Evolutionary conservation across 1,284 basidiomycete genomes (phyloP).

Genomic region (Phellopilus nigrolimitatus): DNA sequence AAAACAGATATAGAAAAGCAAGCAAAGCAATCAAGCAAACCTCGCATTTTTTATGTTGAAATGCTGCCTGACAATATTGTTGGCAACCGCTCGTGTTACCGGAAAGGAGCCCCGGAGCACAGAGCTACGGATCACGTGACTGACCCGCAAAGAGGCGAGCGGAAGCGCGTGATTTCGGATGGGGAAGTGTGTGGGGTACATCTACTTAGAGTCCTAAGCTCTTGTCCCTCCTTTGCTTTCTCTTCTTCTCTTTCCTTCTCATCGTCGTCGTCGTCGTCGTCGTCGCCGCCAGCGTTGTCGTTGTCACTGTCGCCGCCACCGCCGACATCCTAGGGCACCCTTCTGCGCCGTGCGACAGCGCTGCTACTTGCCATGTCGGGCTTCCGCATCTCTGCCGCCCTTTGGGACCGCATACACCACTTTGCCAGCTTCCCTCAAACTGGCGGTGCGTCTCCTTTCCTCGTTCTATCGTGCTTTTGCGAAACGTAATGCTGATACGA

Average conservation of each 20-base stretch:
- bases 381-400: conserved; percentile 71
- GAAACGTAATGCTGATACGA: conserved; percentile 1
- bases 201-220: neutral
- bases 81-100: no score
- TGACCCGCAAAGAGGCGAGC: no score
- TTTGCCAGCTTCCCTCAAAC: conserved; percentile 94
- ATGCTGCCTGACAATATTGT: no score
- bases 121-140: no score
- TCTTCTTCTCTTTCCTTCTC: neutral
- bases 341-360: neutral
- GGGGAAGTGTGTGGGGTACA: neutral
- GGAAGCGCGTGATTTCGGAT: neutral
- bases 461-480: no score
- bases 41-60: no score
- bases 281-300: neutral
- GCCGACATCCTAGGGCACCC: neutral
- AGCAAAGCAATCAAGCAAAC: no score
- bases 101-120: no score
- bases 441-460: conserved; percentile 52
- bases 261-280: neutral
- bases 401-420: conserved; percentile 93
- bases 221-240: neutral
- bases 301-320: neutral
- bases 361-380: conserved; percentile 20
- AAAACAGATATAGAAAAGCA: no score